Conservation (phyloP, 495 filamentous ascomycete species). For the Durotheca rogersii region DNA sequence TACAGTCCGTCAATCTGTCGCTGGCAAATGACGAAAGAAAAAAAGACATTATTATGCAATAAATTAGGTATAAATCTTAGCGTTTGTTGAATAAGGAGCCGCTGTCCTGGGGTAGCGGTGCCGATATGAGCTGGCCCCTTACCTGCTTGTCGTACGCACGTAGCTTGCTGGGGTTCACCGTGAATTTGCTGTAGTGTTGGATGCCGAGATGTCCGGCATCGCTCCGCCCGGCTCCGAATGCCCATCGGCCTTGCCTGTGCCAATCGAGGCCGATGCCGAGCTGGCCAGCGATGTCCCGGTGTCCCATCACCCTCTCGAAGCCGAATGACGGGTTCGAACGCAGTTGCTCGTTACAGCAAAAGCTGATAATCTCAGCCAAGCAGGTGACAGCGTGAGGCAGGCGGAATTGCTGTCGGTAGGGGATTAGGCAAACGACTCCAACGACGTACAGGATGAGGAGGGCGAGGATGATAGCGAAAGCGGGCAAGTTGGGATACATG, state of each 20-base stretch:
- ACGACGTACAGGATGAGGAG: slow-evolving; percentile 67
- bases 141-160: slow-evolving; percentile 25
- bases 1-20: slow-evolving; percentile 19
- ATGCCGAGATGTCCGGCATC: slow-evolving; percentile 40
- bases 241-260: slow-evolving; percentile 41
- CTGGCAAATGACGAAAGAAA: slow-evolving; percentile 3
- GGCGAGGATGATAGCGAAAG: slow-evolving; percentile 66
- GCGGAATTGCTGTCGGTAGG: slow-evolving; percentile 55
- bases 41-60: slow-evolving; percentile 8
- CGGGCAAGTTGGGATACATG: slow-evolving; percentile 68
- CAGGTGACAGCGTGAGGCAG: slow-evolving; percentile 70
- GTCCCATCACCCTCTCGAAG: slow-evolving; percentile 25
- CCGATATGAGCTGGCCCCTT: slow-evolving; percentile 28
- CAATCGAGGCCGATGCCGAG: slow-evolving; percentile 38
- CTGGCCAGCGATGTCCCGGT: slow-evolving; percentile 33
- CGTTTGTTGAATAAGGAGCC: slow-evolving; percentile 23
- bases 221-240: slow-evolving; percentile 35
- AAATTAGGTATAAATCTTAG: slow-evolving; percentile 7
- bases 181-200: slow-evolving; percentile 42
- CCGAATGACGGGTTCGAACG: slow-evolving; percentile 65
- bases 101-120: slow-evolving; percentile 24
- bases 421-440: slow-evolving; percentile 50
- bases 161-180: slow-evolving; percentile 35
- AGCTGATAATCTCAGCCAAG: slow-evolving; percentile 74
- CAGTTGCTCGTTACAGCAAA: slow-evolving; percentile 68